These are phyloP conservation scores for Ustilago loliicola DNA, from an alignment of 1,284 basidiomycete genomes.

Conservation along the genomic window DNA sequence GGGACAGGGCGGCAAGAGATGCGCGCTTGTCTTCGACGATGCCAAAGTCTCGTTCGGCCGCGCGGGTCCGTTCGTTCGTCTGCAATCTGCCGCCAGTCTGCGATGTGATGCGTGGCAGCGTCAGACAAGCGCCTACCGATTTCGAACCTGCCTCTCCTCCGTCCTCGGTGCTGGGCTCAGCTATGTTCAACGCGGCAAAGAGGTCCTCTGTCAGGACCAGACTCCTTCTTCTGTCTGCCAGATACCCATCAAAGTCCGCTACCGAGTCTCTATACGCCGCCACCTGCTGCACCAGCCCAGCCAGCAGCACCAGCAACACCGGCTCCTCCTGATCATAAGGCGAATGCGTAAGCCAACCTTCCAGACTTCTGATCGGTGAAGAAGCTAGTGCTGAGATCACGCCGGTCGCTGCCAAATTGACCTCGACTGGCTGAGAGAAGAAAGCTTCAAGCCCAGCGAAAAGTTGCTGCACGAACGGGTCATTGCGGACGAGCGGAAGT, in stretches of 20 bases:
- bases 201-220: slow-evolving; percentile 92
- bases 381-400: slow-evolving; percentile 82
- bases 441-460: slow-evolving; percentile 81
- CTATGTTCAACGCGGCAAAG: slow-evolving; percentile 81
- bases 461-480: slow-evolving; percentile 80
- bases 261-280: slow-evolving; percentile 80
- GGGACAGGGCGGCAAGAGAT: slow-evolving; percentile 12
- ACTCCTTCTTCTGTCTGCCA: slow-evolving; percentile 87
- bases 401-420: slow-evolving; percentile 89
- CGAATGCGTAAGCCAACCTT: slow-evolving; percentile 81
- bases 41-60: slow-evolving; percentile 32
- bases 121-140: slow-evolving; percentile 15
- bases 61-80: slow-evolving; percentile 12
- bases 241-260: slow-evolving; percentile 84
- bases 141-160: slow-evolving; percentile 4
- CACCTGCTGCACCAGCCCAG: slow-evolving; percentile 73
- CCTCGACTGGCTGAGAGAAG: slow-evolving; percentile 86
- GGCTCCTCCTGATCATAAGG: slow-evolving; percentile 75
- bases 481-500: slow-evolving; percentile 79
- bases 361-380: slow-evolving; percentile 85
- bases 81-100: slow-evolving; percentile 9
- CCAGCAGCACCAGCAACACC: slow-evolving; percentile 48
- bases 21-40: slow-evolving; percentile 33
- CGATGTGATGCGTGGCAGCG: slow-evolving; percentile 23
- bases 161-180: slow-evolving; percentile 8